A percentile compares a stretch with the other conserved stretches of the same genome.
phyloP scores from a whole-genome alignment of 345 rosid species.

The Hypericum androsaemum region DNA sequence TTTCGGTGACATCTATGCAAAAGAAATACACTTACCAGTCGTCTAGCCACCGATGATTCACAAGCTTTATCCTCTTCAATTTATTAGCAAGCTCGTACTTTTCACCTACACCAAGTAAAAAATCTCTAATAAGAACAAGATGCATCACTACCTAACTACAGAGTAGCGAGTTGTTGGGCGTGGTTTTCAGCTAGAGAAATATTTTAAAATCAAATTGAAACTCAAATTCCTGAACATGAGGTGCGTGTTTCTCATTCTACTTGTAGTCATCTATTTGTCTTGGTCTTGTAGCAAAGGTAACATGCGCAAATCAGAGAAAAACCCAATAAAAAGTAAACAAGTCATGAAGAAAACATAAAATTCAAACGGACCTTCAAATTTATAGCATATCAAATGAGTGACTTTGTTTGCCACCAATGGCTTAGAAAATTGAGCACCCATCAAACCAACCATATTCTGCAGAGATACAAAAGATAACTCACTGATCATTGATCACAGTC shows the following conservation, averaged over 20 bases:
- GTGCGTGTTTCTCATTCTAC: too few species aligned
- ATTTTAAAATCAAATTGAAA: too few species aligned
- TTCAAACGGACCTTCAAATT: conserved; percentile 72
- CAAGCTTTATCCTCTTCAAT: conserved; percentile 63
- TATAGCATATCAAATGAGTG: conserved; percentile 91
- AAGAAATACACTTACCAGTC: conserved; percentile 48
- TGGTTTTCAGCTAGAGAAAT: too few species aligned
- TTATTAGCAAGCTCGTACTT: conserved; percentile 88
- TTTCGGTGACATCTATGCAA: too few species aligned
- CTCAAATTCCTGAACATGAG: too few species aligned
- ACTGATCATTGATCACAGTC: not conserved
- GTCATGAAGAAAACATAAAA: not conserved
- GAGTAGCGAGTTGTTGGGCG: too few species aligned
- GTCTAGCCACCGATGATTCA: conserved; percentile 88
- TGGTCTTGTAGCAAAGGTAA: too few species aligned
- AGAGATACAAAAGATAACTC: conserved; percentile 5
- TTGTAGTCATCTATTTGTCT: too few species aligned
- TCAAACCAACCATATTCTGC: conserved; percentile 83
- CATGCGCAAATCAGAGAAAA: not conserved
- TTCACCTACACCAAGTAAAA: conserved; percentile 44
- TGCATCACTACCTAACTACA: too few species aligned
- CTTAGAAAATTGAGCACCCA: conserved; percentile 90
- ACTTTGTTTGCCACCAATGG: conserved; percentile 80
- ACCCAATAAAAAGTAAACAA: not conserved
- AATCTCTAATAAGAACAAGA: not conserved